Conservation (phyloP, 1,139 yeast genomes). For the Suhomyces anneliseae region DNA sequence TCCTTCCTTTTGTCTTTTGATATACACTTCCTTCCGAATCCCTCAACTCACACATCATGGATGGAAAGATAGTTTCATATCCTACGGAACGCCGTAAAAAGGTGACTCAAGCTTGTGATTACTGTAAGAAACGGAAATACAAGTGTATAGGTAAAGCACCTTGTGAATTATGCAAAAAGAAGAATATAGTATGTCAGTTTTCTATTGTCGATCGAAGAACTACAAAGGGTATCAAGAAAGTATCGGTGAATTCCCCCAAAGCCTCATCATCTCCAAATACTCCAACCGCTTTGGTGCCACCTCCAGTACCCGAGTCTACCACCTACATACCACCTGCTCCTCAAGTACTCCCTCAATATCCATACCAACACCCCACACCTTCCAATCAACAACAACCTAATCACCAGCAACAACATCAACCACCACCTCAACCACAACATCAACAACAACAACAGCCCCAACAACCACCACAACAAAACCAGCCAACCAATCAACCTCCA, state of each 20-base stretch:
- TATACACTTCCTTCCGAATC: no score
- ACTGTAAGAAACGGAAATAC: slow-evolving; percentile 19
- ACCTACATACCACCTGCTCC: not conserved
- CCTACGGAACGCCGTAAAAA: slow-evolving; percentile 18
- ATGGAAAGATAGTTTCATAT: slow-evolving; percentile 8
- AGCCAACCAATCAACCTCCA: not conserved
- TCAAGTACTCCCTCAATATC: not conserved
- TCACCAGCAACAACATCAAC: slow-evolving; percentile 4
- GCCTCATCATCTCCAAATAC: slow-evolving; percentile 1
- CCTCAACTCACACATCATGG: slow-evolving; percentile 1
- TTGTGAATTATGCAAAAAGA: slow-evolving; percentile 27
- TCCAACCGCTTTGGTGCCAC: not conserved
- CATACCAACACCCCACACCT: not conserved
- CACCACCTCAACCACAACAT: not conserved
- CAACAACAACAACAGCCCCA: not conserved
- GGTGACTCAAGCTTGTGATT: slow-evolving; percentile 20
- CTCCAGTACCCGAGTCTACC: not conserved
- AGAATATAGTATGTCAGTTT: slow-evolving; percentile 25
- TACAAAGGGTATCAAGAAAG: slow-evolving; percentile 15
- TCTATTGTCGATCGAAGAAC: slow-evolving; percentile 30
- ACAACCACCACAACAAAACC: not conserved
- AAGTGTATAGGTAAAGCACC: slow-evolving; percentile 31
- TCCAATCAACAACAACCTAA: not conserved
- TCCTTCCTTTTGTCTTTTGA: no score
- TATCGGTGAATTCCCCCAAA: slow-evolving; percentile 1